A percentile compares a stretch with the other conserved stretches of the same genome.
Evolutionary conservation across 2,329 filamentous ascomycete genomes (phyloP).

Genomic region (Cytospora chrysosperma): DNA sequence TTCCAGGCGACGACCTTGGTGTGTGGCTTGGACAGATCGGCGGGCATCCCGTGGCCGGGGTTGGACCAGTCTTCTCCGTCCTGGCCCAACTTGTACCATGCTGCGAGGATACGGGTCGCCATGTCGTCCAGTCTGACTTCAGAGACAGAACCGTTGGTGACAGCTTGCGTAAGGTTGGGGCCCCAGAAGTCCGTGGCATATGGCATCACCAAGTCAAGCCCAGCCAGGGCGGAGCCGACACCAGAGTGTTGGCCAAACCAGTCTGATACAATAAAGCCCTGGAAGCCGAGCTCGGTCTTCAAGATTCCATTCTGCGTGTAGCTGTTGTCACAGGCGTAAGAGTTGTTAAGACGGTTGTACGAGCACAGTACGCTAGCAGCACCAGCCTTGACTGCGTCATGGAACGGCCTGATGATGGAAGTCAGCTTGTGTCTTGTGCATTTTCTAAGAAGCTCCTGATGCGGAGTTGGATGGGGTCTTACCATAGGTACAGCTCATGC

Average conservation of each 20-base stretch:
- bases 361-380: constrained; percentile 58
- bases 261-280: constrained; percentile 62
- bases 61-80: constrained; percentile 43
- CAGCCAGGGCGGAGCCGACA: constrained; percentile 60
- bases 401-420: constrained; percentile 27
- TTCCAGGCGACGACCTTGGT: constrained; percentile 54
- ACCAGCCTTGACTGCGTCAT: constrained; percentile 61
- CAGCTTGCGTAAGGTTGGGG: constrained; percentile 55
- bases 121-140: constrained; percentile 60
- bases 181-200: constrained; percentile 41
- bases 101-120: constrained; percentile 42
- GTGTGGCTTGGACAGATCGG: constrained; percentile 49
- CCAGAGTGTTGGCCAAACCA: constrained; percentile 67
- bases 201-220: constrained; percentile 73
- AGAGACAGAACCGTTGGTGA: constrained; percentile 59
- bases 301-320: constrained; percentile 63
- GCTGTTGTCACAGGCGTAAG: constrained; percentile 67
- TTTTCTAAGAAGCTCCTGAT: not conserved
- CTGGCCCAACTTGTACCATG: constrained; percentile 58
- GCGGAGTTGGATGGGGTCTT: not conserved
- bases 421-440: not conserved
- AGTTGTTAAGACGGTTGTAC: constrained; percentile 69
- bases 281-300: constrained; percentile 57
- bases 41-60: constrained; percentile 54
- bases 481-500: constrained; percentile 51